Conservation (phyloP, 768 basidiomycete genomes). For the Boletus pseudopeckii region DNA sequence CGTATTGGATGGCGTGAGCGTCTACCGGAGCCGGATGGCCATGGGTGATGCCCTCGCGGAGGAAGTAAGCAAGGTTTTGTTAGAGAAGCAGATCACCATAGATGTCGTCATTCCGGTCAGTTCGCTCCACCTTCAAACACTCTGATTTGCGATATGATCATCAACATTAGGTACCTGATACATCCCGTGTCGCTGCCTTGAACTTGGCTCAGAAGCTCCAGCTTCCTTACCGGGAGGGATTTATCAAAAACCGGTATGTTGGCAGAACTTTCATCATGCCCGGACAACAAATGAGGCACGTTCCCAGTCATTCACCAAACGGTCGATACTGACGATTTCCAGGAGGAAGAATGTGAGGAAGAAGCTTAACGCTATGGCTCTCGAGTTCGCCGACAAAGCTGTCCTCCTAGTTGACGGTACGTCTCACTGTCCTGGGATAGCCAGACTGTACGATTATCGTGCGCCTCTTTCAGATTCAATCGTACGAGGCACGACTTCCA, state of each 20-base stretch:
- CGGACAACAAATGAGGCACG: slow-evolving; percentile 88
- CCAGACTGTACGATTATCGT: neutral
- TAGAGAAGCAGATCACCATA: slow-evolving; percentile 62
- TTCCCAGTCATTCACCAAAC: neutral
- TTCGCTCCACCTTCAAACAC: neutral
- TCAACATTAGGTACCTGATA: slow-evolving; percentile 78
- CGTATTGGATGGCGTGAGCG: slow-evolving; percentile 94
- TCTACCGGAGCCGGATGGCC: slow-evolving; percentile 97
- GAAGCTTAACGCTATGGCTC: slow-evolving; percentile 97
- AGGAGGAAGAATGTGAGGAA: slow-evolving; percentile 92
- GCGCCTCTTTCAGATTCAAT: slow-evolving; percentile 72
- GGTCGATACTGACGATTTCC: slow-evolving; percentile 3
- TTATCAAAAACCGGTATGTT: slow-evolving; percentile 98
- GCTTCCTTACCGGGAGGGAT: slow-evolving; percentile 95
- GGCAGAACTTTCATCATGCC: slow-evolving; percentile 99
- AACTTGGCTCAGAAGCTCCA: slow-evolving; percentile 89
- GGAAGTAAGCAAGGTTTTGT: slow-evolving; percentile 74
- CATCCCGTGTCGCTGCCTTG: slow-evolving; percentile 91
- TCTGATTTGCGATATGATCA: neutral
- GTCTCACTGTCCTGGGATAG: slow-evolving; percentile 11
- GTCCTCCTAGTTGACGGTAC: slow-evolving; percentile 94
- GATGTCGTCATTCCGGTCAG: slow-evolving; percentile 95
- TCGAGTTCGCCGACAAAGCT: slow-evolving; percentile 90
- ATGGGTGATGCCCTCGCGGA: slow-evolving; percentile 96
- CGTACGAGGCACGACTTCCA: slow-evolving; percentile 96